Evolutionary conservation across 2,329 filamentous ascomycete species (phyloP).

Genomic region (Apiospora malaysiana): DNA sequence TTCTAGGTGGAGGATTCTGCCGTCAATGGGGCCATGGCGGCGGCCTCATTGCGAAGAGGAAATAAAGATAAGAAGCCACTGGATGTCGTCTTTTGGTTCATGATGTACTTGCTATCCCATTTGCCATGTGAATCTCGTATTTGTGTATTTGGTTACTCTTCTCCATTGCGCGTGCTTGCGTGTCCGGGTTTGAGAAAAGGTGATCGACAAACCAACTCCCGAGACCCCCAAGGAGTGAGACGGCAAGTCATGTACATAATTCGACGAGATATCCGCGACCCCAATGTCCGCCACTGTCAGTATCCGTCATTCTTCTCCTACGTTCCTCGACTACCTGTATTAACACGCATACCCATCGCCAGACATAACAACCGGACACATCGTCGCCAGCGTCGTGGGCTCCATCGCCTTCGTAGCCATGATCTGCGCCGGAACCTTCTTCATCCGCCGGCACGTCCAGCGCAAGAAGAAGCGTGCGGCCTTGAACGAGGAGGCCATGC

Average conservation of each 20-base stretch:
- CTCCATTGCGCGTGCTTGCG: not conserved
- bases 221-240: not conserved
- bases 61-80: not conserved
- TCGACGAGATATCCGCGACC: not conserved
- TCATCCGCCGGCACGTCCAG: not conserved
- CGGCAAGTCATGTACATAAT: not conserved
- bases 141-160: not conserved
- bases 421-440: not conserved
- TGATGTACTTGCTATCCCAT: not conserved
- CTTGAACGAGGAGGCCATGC: slow-evolving; percentile 10
- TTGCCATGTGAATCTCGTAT: not conserved
- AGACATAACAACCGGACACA: not conserved
- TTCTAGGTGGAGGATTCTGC: not conserved
- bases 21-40: not conserved
- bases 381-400: slow-evolving; percentile 18
- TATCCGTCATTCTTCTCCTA: not conserved
- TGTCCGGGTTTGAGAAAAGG: not conserved
- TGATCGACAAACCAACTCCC: not conserved
- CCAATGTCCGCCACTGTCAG: not conserved
- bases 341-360: not conserved
- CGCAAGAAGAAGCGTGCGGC: slow-evolving; percentile 8
- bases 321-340: not conserved
- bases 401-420: slow-evolving; percentile 17
- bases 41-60: not conserved
- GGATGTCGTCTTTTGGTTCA: not conserved